A percentile compares a stretch with the other conserved stretches of the same genome.
phyloP scores from a whole-genome alignment of 371 early-diverging fungal genomes.

The Rhizopus delemar region DNA sequence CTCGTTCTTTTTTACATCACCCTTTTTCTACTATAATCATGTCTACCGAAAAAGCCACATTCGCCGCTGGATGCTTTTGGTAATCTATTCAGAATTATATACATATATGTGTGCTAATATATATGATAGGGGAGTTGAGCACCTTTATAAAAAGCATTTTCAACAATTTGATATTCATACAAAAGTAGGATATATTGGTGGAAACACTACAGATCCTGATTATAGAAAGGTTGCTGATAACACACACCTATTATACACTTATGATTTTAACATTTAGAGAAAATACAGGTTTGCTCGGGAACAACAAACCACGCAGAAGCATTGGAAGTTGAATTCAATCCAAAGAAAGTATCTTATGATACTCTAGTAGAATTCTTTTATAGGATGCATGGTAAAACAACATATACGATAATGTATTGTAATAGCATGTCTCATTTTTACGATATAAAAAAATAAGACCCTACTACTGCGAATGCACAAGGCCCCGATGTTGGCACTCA shows the following conservation, averaged over 20 bases:
- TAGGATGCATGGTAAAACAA: constrained; percentile 68
- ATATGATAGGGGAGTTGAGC: constrained; percentile 81
- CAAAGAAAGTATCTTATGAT: constrained; percentile 64
- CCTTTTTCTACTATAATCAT: constrained; percentile 1
- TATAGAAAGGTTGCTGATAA: constrained; percentile 60
- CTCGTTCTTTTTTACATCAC: constrained; percentile 1
- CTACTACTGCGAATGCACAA: constrained; percentile 46
- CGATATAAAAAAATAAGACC: constrained; percentile 32
- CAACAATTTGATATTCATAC: constrained; percentile 60
- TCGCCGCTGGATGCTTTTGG: constrained; percentile 45
- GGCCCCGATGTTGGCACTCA: constrained; percentile 33
- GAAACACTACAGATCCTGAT: constrained; percentile 51
- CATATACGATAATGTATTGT: constrained; percentile 30
- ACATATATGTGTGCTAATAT: background rate
- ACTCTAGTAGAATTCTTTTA: constrained; percentile 83
- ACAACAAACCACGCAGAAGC: constrained; percentile 86
- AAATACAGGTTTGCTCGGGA: constrained; percentile 65
- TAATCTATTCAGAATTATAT: constrained; percentile 1
- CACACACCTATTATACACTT: background rate
- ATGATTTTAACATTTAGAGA: background rate
- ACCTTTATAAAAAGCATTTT: constrained; percentile 67
- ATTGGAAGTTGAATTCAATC: constrained; percentile 75
- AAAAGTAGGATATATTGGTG: constrained; percentile 87
- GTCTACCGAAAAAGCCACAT: constrained; percentile 25
- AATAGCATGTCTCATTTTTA: background rate